phyloP scores from a whole-genome alignment of 2,329 filamentous ascomycete genomes.

The Diplodia sapinea region DNA sequence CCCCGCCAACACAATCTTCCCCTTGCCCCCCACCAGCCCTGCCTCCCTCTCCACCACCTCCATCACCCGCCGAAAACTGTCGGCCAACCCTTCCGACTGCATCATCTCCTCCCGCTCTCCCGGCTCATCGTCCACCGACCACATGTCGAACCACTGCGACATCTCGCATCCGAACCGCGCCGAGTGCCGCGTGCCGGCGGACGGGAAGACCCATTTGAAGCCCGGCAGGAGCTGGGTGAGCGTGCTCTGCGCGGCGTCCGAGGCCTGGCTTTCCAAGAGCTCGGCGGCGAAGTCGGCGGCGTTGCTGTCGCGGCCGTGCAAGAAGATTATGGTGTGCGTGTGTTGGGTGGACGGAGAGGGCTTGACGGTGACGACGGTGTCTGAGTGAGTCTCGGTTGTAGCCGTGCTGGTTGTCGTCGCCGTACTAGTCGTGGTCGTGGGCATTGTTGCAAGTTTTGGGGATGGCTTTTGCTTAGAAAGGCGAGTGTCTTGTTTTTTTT shows the following conservation, averaged over 20 bases:
- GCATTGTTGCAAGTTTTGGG: background rate
- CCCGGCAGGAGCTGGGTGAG: slow-evolving; percentile 43
- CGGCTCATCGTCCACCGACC: slow-evolving; percentile 39
- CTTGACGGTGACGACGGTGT: background rate
- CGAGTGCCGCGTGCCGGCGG: slow-evolving; percentile 36
- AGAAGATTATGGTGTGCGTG: slow-evolving; percentile 54
- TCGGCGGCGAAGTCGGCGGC: slow-evolving; percentile 48
- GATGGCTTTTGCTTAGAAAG: background rate
- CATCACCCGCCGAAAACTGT: slow-evolving; percentile 35
- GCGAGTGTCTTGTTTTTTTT: no score
- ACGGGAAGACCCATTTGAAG: slow-evolving; percentile 49
- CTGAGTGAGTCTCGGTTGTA: background rate
- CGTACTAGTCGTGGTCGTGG: background rate
- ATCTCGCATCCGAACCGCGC: slow-evolving; percentile 38
- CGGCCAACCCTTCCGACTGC: slow-evolving; percentile 35
- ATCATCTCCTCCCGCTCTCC: slow-evolving; percentile 37
- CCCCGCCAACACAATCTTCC: slow-evolving; percentile 33
- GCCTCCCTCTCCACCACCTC: slow-evolving; percentile 37
- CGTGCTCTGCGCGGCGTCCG: slow-evolving; percentile 35
- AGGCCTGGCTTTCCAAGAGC: slow-evolving; percentile 47
- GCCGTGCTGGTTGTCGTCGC: no score
- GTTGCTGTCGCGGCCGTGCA: slow-evolving; percentile 53
- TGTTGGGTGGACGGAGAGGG: slow-evolving; percentile 36
- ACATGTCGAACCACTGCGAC: slow-evolving; percentile 51
- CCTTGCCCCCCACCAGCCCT: slow-evolving; percentile 32